These are phyloP conservation scores for Peronosclerospora sorghi DNA, from an alignment of 352 stramenopile genomes.

Conservation along the genomic window DNA sequence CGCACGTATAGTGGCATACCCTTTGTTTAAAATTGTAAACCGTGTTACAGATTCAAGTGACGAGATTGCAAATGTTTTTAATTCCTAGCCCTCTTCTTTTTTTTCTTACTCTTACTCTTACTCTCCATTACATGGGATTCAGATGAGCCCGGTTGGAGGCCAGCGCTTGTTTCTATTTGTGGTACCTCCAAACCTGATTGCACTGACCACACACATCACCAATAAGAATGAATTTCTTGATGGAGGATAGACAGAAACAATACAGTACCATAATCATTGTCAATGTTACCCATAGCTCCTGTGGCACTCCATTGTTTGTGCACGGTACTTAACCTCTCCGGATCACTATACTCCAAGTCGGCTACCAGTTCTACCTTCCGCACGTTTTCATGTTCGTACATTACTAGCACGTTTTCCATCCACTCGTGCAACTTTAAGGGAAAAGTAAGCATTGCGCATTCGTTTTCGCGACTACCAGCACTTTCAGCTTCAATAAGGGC, in stretches of 20 bases:
- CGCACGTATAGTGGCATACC: slow-evolving; percentile 88
- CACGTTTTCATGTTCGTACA: slow-evolving; percentile 53
- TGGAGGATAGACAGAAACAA: too few relatives aligned
- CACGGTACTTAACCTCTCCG: slow-evolving; percentile 20
- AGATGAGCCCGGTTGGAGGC: too few relatives aligned
- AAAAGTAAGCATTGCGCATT: slow-evolving; percentile 11
- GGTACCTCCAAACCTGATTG: slow-evolving; percentile 29
- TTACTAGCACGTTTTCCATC: slow-evolving; percentile 60
- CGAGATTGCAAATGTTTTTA: slow-evolving; percentile 8
- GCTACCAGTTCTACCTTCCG: slow-evolving; percentile 45
- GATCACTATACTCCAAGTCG: slow-evolving; percentile 45
- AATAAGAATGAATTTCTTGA: background rate
- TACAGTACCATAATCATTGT: slow-evolving; percentile 34
- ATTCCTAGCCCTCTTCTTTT: slow-evolving; percentile 24
- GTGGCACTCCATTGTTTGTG: slow-evolving; percentile 34
- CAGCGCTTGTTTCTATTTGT: slow-evolving; percentile 7
- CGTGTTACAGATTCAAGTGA: slow-evolving; percentile 1
- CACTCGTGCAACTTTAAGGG: slow-evolving; percentile 42
- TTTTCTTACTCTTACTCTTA: slow-evolving; percentile 23
- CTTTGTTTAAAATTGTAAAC: slow-evolving; percentile 51
- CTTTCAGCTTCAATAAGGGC: slow-evolving; percentile 14
- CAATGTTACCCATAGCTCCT: slow-evolving; percentile 29
- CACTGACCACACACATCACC: slow-evolving; percentile 10
- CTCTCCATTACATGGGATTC: background rate
- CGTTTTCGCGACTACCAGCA: slow-evolving; percentile 7